Base-by-base conservation (phyloP, 2,329 filamentous ascomycete species). In the Cladosporium sp. region DNA sequence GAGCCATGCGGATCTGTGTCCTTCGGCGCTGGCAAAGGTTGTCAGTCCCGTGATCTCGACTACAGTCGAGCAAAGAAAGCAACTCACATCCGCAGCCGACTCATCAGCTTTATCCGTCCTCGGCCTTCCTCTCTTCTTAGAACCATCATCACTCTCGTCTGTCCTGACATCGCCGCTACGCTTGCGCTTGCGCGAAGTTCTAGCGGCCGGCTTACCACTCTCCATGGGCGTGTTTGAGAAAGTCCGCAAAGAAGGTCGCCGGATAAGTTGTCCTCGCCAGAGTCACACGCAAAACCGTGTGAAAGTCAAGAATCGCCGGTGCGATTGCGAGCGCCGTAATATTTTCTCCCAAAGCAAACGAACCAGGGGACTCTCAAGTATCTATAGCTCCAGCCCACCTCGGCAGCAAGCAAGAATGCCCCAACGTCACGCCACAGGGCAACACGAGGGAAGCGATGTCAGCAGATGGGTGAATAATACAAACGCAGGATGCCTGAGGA, bases 1-100 rank as follows among this genome's bases (percentile, higher is more conserved):
- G 90, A 2, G 90, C 90, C 49, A 92, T 78, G 19, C 90, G 83
- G 55, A 95, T 93, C 65, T 95, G 90, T 4, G 88, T 92, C 49
- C 90, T 80, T 46, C 90, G 85, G 54, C 88, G 84, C 86, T 87
- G 57, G 20, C 3, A 52, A 7, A 27, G 15, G 15, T 6, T 35
- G 42, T 57, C 48, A 57, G 54, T 30, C n/a, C n/a, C n/a, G n/a
- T 47, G 33, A 36, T 29, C 25, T 8, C 13, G 7, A 16, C 16
- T 29, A 38, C 6, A 41, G 36, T 18, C n/a, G n/a, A n/a, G n/a
- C n/a, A n/a, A n/a, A 38, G 18, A 18, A 15, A 38, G 45, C 40
- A 52, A 82, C 85, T 78, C 70, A 89, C 87, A 72, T 91, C 88
- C 48, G 80, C 82, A 54, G 86, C 82, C 19, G 84, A 90, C 67